Evolutionary conservation across 78 protist species (phyloP), one percentile per base, ranked within the genome.

Genomic region (Dictyostelium firmibasis): DNA sequence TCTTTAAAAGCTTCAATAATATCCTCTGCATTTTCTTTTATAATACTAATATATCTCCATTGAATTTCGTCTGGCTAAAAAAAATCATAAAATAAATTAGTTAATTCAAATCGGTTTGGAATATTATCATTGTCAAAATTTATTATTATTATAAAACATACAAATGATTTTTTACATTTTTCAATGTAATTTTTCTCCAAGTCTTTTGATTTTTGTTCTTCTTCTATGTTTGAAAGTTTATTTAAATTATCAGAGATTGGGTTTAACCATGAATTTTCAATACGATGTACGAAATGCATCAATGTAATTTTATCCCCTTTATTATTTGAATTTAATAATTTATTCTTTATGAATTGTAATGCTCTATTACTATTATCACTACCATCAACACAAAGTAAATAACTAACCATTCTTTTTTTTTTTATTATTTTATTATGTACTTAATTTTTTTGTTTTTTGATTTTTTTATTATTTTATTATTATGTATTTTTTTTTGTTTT

Each of bases 371-470:
- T 31, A 43, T 43, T 64, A 2, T 41, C 81, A 4, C 81, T 67
- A n/a, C 81, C 91, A 69, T 84, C 91, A 9, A 84, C 91, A 69
- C 81, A 84, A 27, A 84, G 62, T 43, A 84, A 67, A 69, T 84
- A 84, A 84, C 47, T 31, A 41, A 84, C 74, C 50, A 29, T 62
- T 31, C 33, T 72, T 27, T 67, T 29, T 14, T 70, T 72, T 8
- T 33, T 72, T 72, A n/a, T n/a, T n/a, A n/a, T n/a, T n/a, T n/a
- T n/a, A n/a, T n/a, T n/a, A n/a, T n/a, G n/a, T n/a, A n/a, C n/a
- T 67, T 10, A 1, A 1, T 14, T 33, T 72, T 33, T 18, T 7
- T 11, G 7, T 0, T 69, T 50, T 50, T 50, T 50, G 1, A 14
- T 62, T 62, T 4, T 62, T 62, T 23, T 62, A n/a, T n/a, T 62